Conservation (phyloP, 1,284 basidiomycete species). For the Marasmius tenuissimus region DNA sequence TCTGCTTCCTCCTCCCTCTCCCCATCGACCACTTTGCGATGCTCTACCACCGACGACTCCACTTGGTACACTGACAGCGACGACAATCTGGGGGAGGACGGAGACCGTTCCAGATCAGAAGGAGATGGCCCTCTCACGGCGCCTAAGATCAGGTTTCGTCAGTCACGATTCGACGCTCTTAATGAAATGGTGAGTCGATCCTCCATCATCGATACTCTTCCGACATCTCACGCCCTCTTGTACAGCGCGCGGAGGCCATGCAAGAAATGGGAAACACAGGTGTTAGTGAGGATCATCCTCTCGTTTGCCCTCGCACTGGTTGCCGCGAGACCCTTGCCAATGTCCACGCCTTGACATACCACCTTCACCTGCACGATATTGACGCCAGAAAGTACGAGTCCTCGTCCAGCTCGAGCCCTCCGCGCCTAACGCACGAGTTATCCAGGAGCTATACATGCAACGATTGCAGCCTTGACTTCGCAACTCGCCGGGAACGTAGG, state of each 20-base stretch:
- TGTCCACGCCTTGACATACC: constrained; percentile 50
- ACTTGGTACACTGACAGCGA: background rate
- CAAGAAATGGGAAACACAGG: constrained; percentile 30
- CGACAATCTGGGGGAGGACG: background rate
- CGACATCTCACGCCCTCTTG: background rate
- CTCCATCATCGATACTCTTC: background rate
- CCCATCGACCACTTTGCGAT: background rate
- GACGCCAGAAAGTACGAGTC: constrained; percentile 25
- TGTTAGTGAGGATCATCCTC: constrained; percentile 25
- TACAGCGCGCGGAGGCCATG: constrained; percentile 42
- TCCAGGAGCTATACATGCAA: constrained; percentile 2
- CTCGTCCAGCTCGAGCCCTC: background rate
- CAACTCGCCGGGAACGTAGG: constrained; percentile 3
- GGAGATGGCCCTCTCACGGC: background rate
- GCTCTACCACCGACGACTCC: constrained; percentile 1
- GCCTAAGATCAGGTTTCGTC: background rate
- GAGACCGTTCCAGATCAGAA: background rate
- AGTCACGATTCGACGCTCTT: constrained; percentile 35
- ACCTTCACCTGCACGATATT: constrained; percentile 62
- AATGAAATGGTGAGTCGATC: constrained; percentile 36
- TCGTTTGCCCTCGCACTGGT: constrained; percentile 49
- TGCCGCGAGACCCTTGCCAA: constrained; percentile 49
- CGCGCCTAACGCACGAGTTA: background rate
- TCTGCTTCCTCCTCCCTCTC: constrained; percentile 14
- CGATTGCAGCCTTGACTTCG: constrained; percentile 2